Percentiles rank a stretch among this genome's conserved stretches.
Evolutionary conservation across 352 stramenopile species (phyloP).

Genomic region (Phytophthora brassicae): DNA sequence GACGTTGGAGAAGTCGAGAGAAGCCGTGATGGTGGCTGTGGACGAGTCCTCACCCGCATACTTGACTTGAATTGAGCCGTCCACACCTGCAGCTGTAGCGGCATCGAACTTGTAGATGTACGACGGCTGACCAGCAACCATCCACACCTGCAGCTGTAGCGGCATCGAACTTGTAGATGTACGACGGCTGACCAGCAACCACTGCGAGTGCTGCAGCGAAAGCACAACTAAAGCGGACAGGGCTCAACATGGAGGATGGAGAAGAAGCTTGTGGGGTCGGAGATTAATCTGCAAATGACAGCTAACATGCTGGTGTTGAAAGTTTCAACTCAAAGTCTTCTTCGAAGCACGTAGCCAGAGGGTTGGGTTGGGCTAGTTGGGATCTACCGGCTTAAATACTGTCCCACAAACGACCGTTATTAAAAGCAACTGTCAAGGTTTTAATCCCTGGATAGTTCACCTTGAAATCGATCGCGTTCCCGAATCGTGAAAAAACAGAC

Average conservation of each 20-base stretch:
- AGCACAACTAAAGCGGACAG: slow-evolving; percentile 6
- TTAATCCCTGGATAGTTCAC: neutral
- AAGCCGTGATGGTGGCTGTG: slow-evolving; percentile 34
- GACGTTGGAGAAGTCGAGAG: slow-evolving; percentile 46
- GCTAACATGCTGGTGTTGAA: neutral
- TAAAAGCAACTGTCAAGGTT: too few species aligned
- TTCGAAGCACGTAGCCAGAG: too few species aligned
- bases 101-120: slow-evolving; percentile 52
- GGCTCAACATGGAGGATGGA: slow-evolving; percentile 8
- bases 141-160: slow-evolving; percentile 32
- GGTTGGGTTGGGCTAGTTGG: too few species aligned
- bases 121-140: slow-evolving; percentile 30
- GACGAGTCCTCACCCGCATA: slow-evolving; percentile 34
- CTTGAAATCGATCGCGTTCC: neutral
- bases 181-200: slow-evolving; percentile 24
- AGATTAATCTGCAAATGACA: slow-evolving; percentile 10
- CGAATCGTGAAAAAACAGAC: neutral
- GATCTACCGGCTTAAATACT: neutral
- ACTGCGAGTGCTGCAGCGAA: slow-evolving; percentile 12
- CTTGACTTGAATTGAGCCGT: slow-evolving; percentile 40
- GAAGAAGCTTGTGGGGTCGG: slow-evolving; percentile 1
- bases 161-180: slow-evolving; percentile 48
- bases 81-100: slow-evolving; percentile 30
- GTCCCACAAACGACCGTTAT: too few species aligned
- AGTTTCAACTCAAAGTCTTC: too few species aligned